phyloP scores from a whole-genome alignment of 768 basidiomycete species.

The Hydnomerulius pinastri region DNA sequence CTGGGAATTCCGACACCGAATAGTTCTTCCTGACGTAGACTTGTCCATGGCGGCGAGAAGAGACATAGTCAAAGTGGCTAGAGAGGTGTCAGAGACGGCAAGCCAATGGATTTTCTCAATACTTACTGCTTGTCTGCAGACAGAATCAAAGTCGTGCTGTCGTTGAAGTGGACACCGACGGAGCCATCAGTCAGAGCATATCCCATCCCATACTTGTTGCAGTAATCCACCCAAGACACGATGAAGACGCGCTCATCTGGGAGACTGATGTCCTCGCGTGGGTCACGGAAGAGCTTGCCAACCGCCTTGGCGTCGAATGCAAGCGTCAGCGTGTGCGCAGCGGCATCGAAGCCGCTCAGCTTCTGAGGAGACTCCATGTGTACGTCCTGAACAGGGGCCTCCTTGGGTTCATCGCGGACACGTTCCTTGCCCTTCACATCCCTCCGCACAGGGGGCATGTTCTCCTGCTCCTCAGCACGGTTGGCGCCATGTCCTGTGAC shows the following conservation, averaged over 20 bases:
- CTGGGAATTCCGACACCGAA: constrained; percentile 69
- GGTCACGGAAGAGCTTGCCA: constrained; percentile 69
- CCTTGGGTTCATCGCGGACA: constrained; percentile 23
- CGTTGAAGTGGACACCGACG: constrained; percentile 95
- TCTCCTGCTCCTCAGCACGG: constrained; percentile 37
- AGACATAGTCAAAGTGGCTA: constrained; percentile 90
- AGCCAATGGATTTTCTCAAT: background rate
- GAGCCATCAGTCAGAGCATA: constrained; percentile 95
- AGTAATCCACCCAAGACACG: constrained; percentile 98
- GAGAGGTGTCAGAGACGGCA: background rate
- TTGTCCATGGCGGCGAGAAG: constrained; percentile 63
- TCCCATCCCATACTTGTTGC: constrained; percentile 99
- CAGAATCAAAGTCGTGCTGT: constrained; percentile 84
- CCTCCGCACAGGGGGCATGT: constrained; percentile 32
- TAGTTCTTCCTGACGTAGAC: constrained; percentile 74
- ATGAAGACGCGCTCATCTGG: constrained; percentile 84
- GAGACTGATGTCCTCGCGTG: constrained; percentile 53
- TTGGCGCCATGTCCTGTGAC: constrained; percentile 25
- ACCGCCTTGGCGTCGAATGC: constrained; percentile 71
- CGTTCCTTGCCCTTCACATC: constrained; percentile 35
- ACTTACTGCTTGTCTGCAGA: constrained; percentile 85
- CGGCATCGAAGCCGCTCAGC: constrained; percentile 68
- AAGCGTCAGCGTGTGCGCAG: constrained; percentile 46
- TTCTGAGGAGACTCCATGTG: constrained; percentile 31
- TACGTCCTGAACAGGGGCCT: constrained; percentile 11